A percentile compares a stretch with the other conserved stretches of the same genome.
phyloP scores from a whole-genome alignment of 140 eudicot species.

The Anethum foeniculum region DNA sequence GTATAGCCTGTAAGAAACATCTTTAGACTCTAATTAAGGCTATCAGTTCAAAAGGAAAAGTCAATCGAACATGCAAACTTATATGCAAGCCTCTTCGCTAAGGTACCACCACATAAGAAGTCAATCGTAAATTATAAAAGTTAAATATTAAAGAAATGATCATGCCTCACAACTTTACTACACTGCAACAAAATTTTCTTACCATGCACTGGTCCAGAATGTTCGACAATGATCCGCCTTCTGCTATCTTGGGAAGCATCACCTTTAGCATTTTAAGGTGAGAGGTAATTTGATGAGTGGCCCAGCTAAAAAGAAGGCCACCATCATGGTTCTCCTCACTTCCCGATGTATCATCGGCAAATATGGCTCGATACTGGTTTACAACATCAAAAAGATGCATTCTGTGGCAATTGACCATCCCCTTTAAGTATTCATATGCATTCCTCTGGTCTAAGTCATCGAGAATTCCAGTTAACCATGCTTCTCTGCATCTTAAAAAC shows the following conservation, averaged over 20 bases:
- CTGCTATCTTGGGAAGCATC: conserved; percentile 92
- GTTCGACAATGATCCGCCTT: conserved; percentile 96
- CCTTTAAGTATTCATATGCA: conserved; percentile 91
- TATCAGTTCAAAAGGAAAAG: background rate
- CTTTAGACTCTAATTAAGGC: background rate
- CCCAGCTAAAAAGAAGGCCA: conserved; percentile 98
- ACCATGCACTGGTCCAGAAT: conserved; percentile 94
- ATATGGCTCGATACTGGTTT: conserved; percentile 96
- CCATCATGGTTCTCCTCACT: conserved; percentile 98
- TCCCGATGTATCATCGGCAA: conserved; percentile 93
- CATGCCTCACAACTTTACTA: background rate
- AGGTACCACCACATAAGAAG: background rate
- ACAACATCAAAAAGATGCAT: conserved; percentile 97
- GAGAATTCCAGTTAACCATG: conserved; percentile 94
- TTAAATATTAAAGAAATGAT: background rate
- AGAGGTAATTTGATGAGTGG: conserved; percentile 82
- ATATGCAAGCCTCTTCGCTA: background rate
- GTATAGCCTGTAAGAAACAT: background rate
- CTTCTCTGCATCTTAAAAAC: conserved; percentile 94
- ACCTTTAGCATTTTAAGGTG: conserved; percentile 77
- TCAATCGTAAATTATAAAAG: background rate
- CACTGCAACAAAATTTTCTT: conserved; percentile 16
- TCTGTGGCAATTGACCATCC: conserved; percentile 76
- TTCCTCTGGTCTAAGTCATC: conserved; percentile 96
- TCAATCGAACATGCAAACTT: background rate